These are phyloP conservation scores for Speleostelium caveatum DNA, from an alignment of 78 protist species.

Conservation along the genomic window DNA sequence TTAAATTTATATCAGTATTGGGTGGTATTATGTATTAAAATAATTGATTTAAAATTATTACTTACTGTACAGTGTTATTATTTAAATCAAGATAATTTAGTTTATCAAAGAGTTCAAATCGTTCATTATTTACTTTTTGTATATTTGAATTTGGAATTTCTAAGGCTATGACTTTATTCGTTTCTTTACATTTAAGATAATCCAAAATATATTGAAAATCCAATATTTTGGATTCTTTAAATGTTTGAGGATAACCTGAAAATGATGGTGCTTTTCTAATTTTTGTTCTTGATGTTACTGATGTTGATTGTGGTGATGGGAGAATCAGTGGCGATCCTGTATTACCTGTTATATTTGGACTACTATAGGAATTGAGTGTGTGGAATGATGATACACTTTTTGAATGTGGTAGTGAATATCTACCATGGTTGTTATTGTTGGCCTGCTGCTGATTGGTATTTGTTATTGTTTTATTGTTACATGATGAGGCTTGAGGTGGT, in stretches of 20 bases:
- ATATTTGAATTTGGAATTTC: slow-evolving; percentile 45
- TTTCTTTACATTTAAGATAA: slow-evolving; percentile 10
- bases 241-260: slow-evolving; percentile 27
- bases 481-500: neutral
- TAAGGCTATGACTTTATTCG: slow-evolving; percentile 13
- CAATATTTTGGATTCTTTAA: neutral
- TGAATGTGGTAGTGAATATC: slow-evolving; percentile 7
- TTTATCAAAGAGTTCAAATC: slow-evolving; percentile 55
- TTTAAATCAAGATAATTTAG: slow-evolving; percentile 60
- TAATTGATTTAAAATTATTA: neutral
- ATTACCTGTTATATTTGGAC: neutral
- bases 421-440: neutral
- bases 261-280: slow-evolving; percentile 66
- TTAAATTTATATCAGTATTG: neutral
- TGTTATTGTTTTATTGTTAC: neutral
- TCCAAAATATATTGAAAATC: slow-evolving; percentile 50
- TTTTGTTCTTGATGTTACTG: slow-evolving; percentile 8
- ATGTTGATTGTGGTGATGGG: no score
- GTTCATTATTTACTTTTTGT: slow-evolving; percentile 35
- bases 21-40: neutral
- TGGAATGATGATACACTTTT: slow-evolving; percentile 5
- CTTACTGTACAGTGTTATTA: slow-evolving; percentile 68
- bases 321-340: neutral
- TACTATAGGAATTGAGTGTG: neutral
- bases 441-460: neutral